These are phyloP conservation scores for Nyssa sinensis DNA, from an alignment of 148 eudicot genomes.

Conservation along the genomic window DNA sequence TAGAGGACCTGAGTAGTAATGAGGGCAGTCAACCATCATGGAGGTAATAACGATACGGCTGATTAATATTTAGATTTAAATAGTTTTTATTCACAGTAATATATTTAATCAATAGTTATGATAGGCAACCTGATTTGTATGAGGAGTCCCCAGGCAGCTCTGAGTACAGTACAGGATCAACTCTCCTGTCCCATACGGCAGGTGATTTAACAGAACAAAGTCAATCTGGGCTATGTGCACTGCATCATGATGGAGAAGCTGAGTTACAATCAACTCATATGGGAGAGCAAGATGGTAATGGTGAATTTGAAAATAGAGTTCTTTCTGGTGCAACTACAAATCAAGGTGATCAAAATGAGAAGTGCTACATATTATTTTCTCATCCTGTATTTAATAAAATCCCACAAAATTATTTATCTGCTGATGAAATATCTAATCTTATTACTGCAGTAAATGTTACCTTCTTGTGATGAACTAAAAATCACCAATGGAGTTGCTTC, in stretches of 20 bases:
- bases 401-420: not conserved
- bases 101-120: slow-evolving; percentile 11
- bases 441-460: slow-evolving; percentile 32
- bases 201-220: slow-evolving; percentile 50
- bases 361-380: not conserved
- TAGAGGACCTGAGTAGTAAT: slow-evolving; percentile 56
- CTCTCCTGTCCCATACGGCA: slow-evolving; percentile 37
- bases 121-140: slow-evolving; percentile 60
- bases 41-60: slow-evolving; percentile 42
- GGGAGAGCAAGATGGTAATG: slow-evolving; percentile 30
- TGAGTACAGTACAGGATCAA: slow-evolving; percentile 78
- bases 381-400: not conserved
- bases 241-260: slow-evolving; percentile 38
- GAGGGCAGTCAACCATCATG: slow-evolving; percentile 50
- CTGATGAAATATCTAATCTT: not conserved
- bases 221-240: slow-evolving; percentile 46
- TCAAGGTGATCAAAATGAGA: slow-evolving; percentile 32
- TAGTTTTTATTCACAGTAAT: not conserved
- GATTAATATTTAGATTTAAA: not conserved
- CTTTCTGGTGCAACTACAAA: slow-evolving; percentile 34
- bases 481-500: slow-evolving; percentile 24
- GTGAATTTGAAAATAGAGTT: slow-evolving; percentile 30
- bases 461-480: slow-evolving; percentile 24
- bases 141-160: slow-evolving; percentile 78
- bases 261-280: slow-evolving; percentile 35